These are phyloP conservation scores for Saccharomyces jurei DNA, from an alignment of 805 yeast species.

Conservation along the genomic window DNA sequence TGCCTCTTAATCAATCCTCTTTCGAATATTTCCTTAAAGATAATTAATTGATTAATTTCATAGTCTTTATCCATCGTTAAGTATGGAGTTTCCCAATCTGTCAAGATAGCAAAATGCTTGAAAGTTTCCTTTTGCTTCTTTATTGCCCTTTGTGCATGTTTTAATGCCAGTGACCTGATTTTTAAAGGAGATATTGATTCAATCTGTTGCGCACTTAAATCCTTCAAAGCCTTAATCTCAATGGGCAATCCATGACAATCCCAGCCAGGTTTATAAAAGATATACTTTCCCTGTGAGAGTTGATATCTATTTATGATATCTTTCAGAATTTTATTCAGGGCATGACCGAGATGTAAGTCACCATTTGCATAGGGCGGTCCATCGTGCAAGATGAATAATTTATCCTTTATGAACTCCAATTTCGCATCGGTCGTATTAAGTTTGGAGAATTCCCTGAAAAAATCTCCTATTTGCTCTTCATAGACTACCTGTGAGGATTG, in stretches of 20 bases:
- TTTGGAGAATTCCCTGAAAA: conserved; percentile 8
- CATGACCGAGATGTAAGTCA: conserved; percentile 84
- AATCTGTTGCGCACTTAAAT: conserved; percentile 30
- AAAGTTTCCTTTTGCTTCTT: conserved; percentile 57
- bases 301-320: conserved; percentile 76
- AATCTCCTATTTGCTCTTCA: conserved; percentile 43
- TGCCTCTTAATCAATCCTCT: conserved; percentile 71
- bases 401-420: conserved; percentile 23
- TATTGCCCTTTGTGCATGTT: conserved; percentile 64
- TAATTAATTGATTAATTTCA: conserved; percentile 65
- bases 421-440: conserved; percentile 14
- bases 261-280: conserved; percentile 89
- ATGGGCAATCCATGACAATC: conserved; percentile 98
- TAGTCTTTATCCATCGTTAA: conserved; percentile 62
- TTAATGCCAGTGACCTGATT: conserved; percentile 55
- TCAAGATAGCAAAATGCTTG: conserved; percentile 65
- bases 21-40: conserved; percentile 58
- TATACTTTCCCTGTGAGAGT: conserved; percentile 50
- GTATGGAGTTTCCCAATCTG: conserved; percentile 72
- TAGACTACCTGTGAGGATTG: conserved; percentile 55
- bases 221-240: conserved; percentile 72
- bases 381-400: conserved; percentile 71
- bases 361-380: conserved; percentile 99
- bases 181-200: conserved; percentile 36
- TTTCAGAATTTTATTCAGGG: conserved; percentile 80